Evolutionary conservation across 306 rosid genomes (phyloP).

Genomic region (Prosopis cineraria): DNA sequence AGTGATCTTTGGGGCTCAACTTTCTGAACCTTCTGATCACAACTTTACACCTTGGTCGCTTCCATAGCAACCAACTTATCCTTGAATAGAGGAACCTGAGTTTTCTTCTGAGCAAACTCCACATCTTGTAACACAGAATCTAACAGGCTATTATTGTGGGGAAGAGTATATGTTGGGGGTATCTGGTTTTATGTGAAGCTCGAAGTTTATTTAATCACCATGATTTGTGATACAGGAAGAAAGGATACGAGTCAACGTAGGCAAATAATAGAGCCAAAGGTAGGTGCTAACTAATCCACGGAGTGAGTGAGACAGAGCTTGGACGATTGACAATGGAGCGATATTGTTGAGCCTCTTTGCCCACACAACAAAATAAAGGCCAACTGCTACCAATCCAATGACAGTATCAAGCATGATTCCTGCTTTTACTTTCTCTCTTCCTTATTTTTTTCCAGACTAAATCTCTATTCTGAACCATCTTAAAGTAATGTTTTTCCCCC

Average conservation of each 20-base stretch:
- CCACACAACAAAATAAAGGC: constrained; percentile 52
- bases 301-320: constrained; percentile 36
- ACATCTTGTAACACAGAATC: constrained; percentile 45
- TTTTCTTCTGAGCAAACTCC: constrained; percentile 59
- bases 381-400: constrained; percentile 61
- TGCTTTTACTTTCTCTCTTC: constrained; percentile 26
- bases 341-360: constrained; percentile 62
- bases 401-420: constrained; percentile 27
- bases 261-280: constrained; percentile 35
- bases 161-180: constrained; percentile 8
- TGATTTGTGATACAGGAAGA: constrained; percentile 19
- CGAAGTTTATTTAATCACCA: constrained; percentile 14
- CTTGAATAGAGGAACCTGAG: constrained; percentile 56
- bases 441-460: background rate
- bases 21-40: constrained; percentile 75
- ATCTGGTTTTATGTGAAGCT: constrained; percentile 24
- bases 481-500: background rate
- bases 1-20: constrained; percentile 45
- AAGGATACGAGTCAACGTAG: constrained; percentile 29
- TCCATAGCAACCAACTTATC: constrained; percentile 65
- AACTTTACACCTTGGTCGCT: constrained; percentile 68
- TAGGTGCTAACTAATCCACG: constrained; percentile 54
- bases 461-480: background rate
- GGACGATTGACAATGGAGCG: constrained; percentile 56
- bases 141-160: constrained; percentile 12